Base-by-base conservation (phyloP, 2,329 filamentous ascomycete species). In the Fusarium sp. region DNA sequence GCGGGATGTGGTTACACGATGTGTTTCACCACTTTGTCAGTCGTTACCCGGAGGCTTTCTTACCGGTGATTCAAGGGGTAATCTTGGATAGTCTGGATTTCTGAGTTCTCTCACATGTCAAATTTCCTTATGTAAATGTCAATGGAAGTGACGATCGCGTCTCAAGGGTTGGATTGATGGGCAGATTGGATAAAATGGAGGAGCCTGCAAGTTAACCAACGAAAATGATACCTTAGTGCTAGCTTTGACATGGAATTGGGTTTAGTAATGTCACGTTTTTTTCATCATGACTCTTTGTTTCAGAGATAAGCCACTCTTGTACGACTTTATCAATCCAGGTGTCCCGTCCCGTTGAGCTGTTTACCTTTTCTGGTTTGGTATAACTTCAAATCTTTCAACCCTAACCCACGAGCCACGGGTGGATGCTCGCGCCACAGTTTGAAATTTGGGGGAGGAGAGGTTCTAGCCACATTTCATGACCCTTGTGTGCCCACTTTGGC, bases 381-480 rank as follows among this genome's bases (percentile, higher is more conserved):
- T 29, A 58, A 18, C 34, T 8, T 20, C 27, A 37, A 14, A n/a
- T 11, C 18, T 16, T 31, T 52, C 54, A 75, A 74, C 69, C 72
- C 72, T 75, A 74, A 75, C 72, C 72, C 72, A 74, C 27, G 59
- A 47, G 37, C 56, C 62, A 62, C 60, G 31, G 37, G 57, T 29
- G 42, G 37, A 40, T 74, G 57, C 62, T 69, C 20, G 56, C 67
- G 71, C 63, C 65, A 67, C 65, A 67, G 42, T 24, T 14, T n/a
- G 22, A 50, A 50, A 50, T 27, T 29, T n/a, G 50, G 29, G 27
- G 35, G 40, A 45, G 31, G 13, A 13, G 31, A 38, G 40, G 47
- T 22, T 50, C 35, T 38, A 62, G 57, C 62, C 72, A 75, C 72
- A 59, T 65, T 37, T 37, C 16, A 64, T 67, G 61, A 47, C 64